A percentile compares a stretch with the other conserved stretches of the same genome.
Evolutionary conservation across 371 early-diverging fungal genomes (phyloP).

Genomic region (Rhizopus stolonifer): DNA sequence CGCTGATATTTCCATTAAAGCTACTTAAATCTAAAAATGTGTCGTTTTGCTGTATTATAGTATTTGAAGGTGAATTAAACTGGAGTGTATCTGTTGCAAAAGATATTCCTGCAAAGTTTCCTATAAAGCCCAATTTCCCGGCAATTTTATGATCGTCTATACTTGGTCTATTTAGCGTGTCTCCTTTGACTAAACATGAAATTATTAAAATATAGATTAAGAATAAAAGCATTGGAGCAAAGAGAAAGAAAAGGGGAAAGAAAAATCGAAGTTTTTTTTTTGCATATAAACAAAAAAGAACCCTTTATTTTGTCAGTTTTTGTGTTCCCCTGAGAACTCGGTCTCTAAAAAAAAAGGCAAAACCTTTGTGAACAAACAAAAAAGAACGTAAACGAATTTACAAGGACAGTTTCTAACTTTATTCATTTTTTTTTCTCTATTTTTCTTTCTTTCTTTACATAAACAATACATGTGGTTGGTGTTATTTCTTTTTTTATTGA

Average conservation of each 20-base stretch:
- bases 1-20: slow-evolving; percentile 14
- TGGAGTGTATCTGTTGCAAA: slow-evolving; percentile 20
- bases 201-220: neutral
- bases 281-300: neutral
- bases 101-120: slow-evolving; percentile 44
- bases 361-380: neutral
- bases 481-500: slow-evolving; percentile 2
- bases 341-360: too few species aligned
- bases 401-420: too few species aligned
- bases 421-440: neutral
- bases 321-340: slow-evolving; percentile 1
- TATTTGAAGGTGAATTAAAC: slow-evolving; percentile 14
- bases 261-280: neutral
- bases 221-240: neutral
- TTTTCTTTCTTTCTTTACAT: neutral
- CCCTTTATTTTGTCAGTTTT: neutral
- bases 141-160: slow-evolving; percentile 12
- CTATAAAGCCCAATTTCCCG: slow-evolving; percentile 38
- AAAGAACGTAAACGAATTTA: too few species aligned
- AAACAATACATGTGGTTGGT: too few species aligned
- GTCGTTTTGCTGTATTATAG: neutral
- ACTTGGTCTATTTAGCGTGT: slow-evolving; percentile 2
- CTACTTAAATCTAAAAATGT: neutral
- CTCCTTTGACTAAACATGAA: neutral
- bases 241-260: neutral